Base-by-base conservation (phyloP, 192 early-diverging fungal species). In the Chytriomyces confervae region DNA sequence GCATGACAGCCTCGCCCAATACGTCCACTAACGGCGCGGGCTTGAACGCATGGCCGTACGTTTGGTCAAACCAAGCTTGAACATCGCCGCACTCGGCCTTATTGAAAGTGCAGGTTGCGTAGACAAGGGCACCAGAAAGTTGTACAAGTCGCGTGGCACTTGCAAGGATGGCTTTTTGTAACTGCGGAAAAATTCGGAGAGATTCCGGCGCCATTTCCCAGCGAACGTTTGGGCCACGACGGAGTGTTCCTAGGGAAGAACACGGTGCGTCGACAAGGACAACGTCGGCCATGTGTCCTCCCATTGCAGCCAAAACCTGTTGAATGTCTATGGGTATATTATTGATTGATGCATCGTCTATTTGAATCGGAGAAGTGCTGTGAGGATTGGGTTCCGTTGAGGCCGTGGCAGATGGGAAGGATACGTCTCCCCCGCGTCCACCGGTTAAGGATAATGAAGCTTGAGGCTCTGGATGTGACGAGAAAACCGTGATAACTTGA, bases 251-350 rank as follows among this genome's bases (percentile, higher is more conserved):
- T 23, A 76, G 48, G 6, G 75, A 76, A 8, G 75, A 76, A 27
- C 75, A 76, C 7, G 75, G 75, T 13, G 75, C 75, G 53, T 76
- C 75, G 20, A 76, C 75, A 7, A 76, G 75, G 18, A 76, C 75
- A 6, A 76, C 18, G n/a, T 76, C 75, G 6, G 75, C 75, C 7
- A 66, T 29, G 9, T 69, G 16, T 8, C 9, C 53, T 27, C 50
- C 51, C 23, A 68, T 16, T 53, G 75, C 75, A 46, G 11, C 23
- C 2, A 11, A 11, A 47, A 74, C n/a, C 7, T 18, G 60, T 61
- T n/a, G 18, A 16, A 74, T 47, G 50, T 74, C 24, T 65, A 43
- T 23, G 63, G 63, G 16, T 23, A 61, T 18, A n/a, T 57, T 16
- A 45, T 29, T 20, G 3, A 13, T 23, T n/a, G 7, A 8, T 23